These are phyloP conservation scores for Trichosporon asahii DNA, from an alignment of 1,284 basidiomycete species.

Conservation along the genomic window DNA sequence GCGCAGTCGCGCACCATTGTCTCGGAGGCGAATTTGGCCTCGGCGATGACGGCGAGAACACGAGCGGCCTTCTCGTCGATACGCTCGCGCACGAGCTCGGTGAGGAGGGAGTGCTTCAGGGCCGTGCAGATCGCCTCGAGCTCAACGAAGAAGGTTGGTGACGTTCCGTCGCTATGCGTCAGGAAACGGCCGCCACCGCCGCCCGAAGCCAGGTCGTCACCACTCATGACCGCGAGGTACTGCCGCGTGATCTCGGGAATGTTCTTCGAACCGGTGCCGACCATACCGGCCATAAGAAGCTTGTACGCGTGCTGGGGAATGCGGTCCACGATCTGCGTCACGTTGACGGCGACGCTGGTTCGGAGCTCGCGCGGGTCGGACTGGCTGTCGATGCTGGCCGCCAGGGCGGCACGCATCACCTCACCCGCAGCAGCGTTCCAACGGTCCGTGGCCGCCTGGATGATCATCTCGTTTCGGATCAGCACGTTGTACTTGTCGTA, in stretches of 20 bases:
- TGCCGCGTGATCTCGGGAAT: slow-evolving; percentile 35
- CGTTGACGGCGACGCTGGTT: slow-evolving; percentile 30
- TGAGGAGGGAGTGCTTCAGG: slow-evolving; percentile 69
- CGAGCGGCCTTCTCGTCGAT: slow-evolving; percentile 83
- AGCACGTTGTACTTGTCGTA: slow-evolving; percentile 83
- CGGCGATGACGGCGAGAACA: slow-evolving; percentile 73
- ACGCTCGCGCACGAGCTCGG: slow-evolving; percentile 75
- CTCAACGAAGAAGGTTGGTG: slow-evolving; percentile 63
- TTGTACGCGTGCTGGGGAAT: slow-evolving; percentile 31
- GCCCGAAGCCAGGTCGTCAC: slow-evolving; percentile 37
- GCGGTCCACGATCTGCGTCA: slow-evolving; percentile 34
- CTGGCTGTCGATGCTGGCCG: slow-evolving; percentile 63
- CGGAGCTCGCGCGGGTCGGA: slow-evolving; percentile 49
- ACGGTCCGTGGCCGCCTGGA: slow-evolving; percentile 67
- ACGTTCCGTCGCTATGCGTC: slow-evolving; percentile 58
- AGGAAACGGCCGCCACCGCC: slow-evolving; percentile 56
- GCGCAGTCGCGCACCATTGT: slow-evolving; percentile 92
- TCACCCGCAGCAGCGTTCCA: slow-evolving; percentile 70
- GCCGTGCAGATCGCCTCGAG: slow-evolving; percentile 72
- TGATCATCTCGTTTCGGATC: slow-evolving; percentile 80
- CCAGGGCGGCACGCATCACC: slow-evolving; percentile 68
- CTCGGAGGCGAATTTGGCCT: slow-evolving; percentile 94
- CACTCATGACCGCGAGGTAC: slow-evolving; percentile 40
- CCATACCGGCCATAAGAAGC: slow-evolving; percentile 35
- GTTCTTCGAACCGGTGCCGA: slow-evolving; percentile 26